Conservation (phyloP, 2,329 filamentous ascomycete species). For the Neonectria sp. region DNA sequence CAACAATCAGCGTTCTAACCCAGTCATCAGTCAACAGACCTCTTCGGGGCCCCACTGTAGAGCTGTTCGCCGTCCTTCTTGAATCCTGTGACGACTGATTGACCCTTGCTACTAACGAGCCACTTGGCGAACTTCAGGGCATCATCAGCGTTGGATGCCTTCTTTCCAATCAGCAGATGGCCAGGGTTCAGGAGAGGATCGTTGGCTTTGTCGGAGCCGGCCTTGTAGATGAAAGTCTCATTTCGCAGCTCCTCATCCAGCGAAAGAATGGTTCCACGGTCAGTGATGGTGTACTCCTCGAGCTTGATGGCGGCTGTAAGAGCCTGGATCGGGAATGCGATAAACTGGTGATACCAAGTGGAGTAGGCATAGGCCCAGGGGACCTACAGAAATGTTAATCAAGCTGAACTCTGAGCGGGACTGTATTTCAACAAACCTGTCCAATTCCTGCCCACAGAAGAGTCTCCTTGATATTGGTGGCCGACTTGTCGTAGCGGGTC, state of each 20-base stretch:
- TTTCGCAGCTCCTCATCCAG: slow-evolving; percentile 52
- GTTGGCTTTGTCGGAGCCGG: slow-evolving; percentile 51
- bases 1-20: not conserved
- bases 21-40: not conserved
- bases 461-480: slow-evolving; percentile 65
- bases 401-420: rapidly evolving
- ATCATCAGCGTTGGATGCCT: slow-evolving; percentile 33
- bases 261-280: slow-evolving; percentile 61
- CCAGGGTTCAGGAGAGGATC: slow-evolving; percentile 61
- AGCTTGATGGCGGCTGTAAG: slow-evolving; percentile 58
- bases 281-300: slow-evolving; percentile 63
- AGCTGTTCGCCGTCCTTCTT: slow-evolving; percentile 35
- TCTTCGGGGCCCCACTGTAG: slow-evolving; percentile 30
- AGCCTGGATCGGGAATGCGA: slow-evolving; percentile 62
- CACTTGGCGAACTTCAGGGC: slow-evolving; percentile 34
- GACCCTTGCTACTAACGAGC: slow-evolving; percentile 36
- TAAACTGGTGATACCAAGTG: slow-evolving; percentile 64
- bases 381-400: slow-evolving; percentile 33
- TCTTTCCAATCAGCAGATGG: slow-evolving; percentile 47
- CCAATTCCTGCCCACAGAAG: slow-evolving; percentile 62
- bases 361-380: slow-evolving; percentile 62
- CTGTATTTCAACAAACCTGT: slow-evolving; percentile 47
- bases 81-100: slow-evolving; percentile 33
- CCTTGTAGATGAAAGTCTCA: slow-evolving; percentile 54
- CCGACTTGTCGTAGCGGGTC: slow-evolving; percentile 63